phyloP scores from a whole-genome alignment of 371 early-diverging fungal genomes.

The Lichtheimia ornata region DNA sequence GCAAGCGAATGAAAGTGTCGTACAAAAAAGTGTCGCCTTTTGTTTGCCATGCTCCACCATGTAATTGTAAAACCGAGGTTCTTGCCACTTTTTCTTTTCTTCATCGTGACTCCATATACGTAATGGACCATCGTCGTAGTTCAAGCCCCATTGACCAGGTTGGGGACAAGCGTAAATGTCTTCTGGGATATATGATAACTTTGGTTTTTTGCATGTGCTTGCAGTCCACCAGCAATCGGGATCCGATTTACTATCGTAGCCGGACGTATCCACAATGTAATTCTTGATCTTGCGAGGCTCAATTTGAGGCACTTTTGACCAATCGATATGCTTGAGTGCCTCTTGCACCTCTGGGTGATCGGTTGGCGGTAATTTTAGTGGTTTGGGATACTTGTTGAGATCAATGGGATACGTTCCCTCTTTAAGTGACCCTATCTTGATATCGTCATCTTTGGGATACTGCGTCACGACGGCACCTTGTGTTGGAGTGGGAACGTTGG shows the following conservation, averaged over 20 bases:
- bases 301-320: constrained; percentile 46
- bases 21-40: constrained; percentile 31
- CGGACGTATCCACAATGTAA: constrained; percentile 24
- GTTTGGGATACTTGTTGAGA: constrained; percentile 27
- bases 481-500: constrained; percentile 28
- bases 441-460: constrained; percentile 26
- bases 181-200: constrained; percentile 24
- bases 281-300: constrained; percentile 24
- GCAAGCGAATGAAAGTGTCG: not conserved
- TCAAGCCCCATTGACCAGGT: constrained; percentile 32
- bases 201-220: constrained; percentile 26
- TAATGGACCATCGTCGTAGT: constrained; percentile 36
- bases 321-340: constrained; percentile 45
- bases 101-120: constrained; percentile 12
- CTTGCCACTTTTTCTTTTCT: constrained; percentile 21
- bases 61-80: constrained; percentile 47
- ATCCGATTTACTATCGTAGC: constrained; percentile 19
- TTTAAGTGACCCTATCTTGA: constrained; percentile 19
- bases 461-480: constrained; percentile 7
- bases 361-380: constrained; percentile 26
- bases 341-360: constrained; percentile 50
- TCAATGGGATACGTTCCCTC: constrained; percentile 16
- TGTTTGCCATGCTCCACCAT: constrained; percentile 31
- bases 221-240: constrained; percentile 38
- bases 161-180: constrained; percentile 31